Evolutionary conservation across 208 protist genomes (phyloP).

Genomic region (Herpetomonas samuelpessoai): DNA sequence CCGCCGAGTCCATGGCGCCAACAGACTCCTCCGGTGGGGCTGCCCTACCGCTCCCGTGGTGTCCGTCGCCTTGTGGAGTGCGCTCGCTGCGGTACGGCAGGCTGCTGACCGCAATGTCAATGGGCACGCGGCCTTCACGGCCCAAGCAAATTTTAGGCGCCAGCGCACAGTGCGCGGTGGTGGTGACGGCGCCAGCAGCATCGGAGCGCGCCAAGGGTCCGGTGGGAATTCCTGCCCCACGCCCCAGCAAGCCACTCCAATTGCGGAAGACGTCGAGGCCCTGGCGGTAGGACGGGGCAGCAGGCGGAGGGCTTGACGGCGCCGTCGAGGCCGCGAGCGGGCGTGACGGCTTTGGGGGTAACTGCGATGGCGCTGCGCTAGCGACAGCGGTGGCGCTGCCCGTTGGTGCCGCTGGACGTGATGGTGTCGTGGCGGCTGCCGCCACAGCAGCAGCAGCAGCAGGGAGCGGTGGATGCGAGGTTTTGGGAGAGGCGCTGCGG

Average conservation of each 20-base stretch:
- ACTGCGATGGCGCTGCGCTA: not conserved
- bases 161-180: slow-evolving; percentile 12
- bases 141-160: slow-evolving; percentile 7
- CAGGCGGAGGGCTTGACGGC: too few species aligned
- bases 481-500: not conserved
- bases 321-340: not conserved
- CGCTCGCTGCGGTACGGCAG: not conserved
- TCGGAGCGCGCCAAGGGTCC: not conserved
- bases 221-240: not conserved
- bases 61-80: slow-evolving; percentile 16
- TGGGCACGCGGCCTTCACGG: slow-evolving; percentile 9
- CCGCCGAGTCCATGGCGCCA: slow-evolving; percentile 8
- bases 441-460: not conserved
- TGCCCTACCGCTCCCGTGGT: slow-evolving; percentile 9
- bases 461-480: not conserved
- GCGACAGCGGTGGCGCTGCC: not conserved
- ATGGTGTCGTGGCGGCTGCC: not conserved
- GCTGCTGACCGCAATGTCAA: slow-evolving; percentile 14
- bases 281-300: not conserved
- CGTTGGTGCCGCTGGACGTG: not conserved
- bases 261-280: not conserved
- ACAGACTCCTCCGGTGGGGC: slow-evolving; percentile 5
- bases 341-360: not conserved
- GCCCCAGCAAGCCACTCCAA: not conserved
- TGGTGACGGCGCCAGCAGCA: not conserved